Percentiles rank a stretch among this genome's conserved stretches.
Evolutionary conservation across 148 eudicot genomes (phyloP).

Genomic region (Bassia scoparia): DNA sequence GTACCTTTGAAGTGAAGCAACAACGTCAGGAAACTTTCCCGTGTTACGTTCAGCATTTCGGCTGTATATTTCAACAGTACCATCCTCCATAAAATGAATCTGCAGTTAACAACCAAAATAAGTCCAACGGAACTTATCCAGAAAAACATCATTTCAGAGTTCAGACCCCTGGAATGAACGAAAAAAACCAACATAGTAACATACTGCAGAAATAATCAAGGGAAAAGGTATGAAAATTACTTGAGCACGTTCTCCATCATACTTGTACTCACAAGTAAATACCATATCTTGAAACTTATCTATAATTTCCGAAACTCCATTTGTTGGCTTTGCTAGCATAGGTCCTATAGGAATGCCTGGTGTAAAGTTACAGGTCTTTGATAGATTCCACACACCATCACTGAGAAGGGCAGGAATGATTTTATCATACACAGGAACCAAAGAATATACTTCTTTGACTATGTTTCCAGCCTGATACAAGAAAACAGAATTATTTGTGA

Average conservation of each 20-base stretch:
- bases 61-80: constrained; percentile 86
- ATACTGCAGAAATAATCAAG: neutral
- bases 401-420: constrained; percentile 70
- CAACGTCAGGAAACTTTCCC: constrained; percentile 92
- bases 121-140: neutral
- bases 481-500: constrained; percentile 10
- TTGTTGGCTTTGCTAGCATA: constrained; percentile 93
- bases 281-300: constrained; percentile 91
- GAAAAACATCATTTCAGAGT: neutral
- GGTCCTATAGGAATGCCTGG: constrained; percentile 95
- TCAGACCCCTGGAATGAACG: neutral
- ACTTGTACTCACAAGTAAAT: constrained; percentile 91
- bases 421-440: constrained; percentile 81
- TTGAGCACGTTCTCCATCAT: constrained; percentile 99
- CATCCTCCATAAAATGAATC: constrained; percentile 95
- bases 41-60: constrained; percentile 92
- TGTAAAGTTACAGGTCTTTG: constrained; percentile 66
- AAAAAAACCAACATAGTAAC: neutral
- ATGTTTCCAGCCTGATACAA: constrained; percentile 76
- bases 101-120: constrained; percentile 21
- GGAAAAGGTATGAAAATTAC: constrained; percentile 30
- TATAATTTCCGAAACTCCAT: constrained; percentile 86
- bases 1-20: constrained; percentile 59
- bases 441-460: constrained; percentile 89
- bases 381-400: constrained; percentile 75